phyloP scores from a whole-genome alignment of 345 rosid species.

The Arabidopsis arenosa region DNA sequence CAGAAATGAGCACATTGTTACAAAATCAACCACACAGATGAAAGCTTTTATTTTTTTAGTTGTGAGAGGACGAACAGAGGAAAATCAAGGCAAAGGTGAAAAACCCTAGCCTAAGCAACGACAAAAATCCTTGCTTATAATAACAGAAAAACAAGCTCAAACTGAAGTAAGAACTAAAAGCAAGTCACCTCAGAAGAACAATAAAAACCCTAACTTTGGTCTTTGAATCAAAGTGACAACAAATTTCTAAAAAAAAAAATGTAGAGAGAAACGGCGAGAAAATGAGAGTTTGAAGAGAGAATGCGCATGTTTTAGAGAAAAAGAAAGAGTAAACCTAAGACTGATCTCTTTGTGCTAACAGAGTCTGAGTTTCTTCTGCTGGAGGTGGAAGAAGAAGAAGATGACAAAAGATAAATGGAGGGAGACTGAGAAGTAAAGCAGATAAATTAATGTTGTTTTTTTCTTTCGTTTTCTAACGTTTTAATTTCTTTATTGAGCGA shows the following conservation, averaged over 20 bases:
- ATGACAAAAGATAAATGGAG: neutral
- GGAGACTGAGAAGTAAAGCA: slow-evolving; percentile 1
- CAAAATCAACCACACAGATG: neutral
- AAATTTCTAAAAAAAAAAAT: neutral
- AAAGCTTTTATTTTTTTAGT: neutral
- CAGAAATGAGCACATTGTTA: neutral
- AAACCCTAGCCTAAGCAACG: slow-evolving; percentile 14
- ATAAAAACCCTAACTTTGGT: slow-evolving; percentile 19
- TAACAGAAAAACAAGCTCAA: neutral
- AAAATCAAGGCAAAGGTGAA: neutral
- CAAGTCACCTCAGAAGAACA: neutral
- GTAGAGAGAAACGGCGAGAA: neutral
- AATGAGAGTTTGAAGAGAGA: neutral
- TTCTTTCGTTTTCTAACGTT: neutral
- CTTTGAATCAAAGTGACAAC: neutral
- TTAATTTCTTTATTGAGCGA: neutral
- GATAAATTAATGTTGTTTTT: too few relatives aligned
- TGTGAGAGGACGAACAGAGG: neutral
- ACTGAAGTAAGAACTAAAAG: neutral
- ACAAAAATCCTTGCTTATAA: neutral
- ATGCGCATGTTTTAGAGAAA: neutral
- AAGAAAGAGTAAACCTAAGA: neutral
- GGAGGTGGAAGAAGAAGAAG: neutral
- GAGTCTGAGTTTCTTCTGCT: neutral
- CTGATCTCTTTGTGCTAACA: neutral